Conservation (phyloP, 2,329 filamentous ascomycete genomes). For the Clonostachys rhizophaga region DNA sequence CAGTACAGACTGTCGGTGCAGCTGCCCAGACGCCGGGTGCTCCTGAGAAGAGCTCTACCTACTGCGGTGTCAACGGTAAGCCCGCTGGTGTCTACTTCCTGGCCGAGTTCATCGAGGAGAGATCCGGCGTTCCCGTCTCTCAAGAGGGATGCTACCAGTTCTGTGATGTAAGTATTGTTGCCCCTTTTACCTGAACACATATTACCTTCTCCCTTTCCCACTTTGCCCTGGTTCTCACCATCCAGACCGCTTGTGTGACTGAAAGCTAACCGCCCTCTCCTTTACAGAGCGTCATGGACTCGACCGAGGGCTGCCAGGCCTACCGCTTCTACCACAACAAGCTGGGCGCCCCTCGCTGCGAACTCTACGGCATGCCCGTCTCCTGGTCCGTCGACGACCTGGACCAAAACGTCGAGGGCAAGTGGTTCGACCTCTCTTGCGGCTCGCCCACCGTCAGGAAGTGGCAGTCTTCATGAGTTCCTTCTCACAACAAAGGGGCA, state of each 20-base stretch:
- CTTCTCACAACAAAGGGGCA: no score
- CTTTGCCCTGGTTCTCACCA: neutral
- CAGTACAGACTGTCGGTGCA: conserved; percentile 23
- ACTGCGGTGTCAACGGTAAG: conserved; percentile 32
- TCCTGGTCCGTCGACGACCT: conserved; percentile 18
- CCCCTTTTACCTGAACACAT: neutral
- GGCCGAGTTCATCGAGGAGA: conserved; percentile 29
- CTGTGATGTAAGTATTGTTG: conserved; percentile 22
- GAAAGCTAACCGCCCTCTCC: neutral
- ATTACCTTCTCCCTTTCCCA: neutral
- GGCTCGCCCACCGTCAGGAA: conserved; percentile 20
- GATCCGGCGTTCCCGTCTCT: conserved; percentile 21
- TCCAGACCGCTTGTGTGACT: no score
- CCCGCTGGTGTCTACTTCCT: conserved; percentile 28
- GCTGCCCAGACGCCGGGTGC: conserved; percentile 18
- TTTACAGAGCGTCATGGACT: conserved; percentile 19
- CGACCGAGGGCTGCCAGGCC: conserved; percentile 23
- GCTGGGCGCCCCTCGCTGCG: conserved; percentile 22
- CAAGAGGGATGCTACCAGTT: conserved; percentile 35
- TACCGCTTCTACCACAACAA: conserved; percentile 26
- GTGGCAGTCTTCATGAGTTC: conserved; percentile 7
- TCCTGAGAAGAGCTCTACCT: conserved; percentile 16
- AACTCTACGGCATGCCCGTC: conserved; percentile 25
- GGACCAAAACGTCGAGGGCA: conserved; percentile 16
- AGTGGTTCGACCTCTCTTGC: conserved; percentile 28